phyloP scores from a whole-genome alignment of 1,139 yeast genomes.

The Hyphopichia pseudoburtonii region DNA sequence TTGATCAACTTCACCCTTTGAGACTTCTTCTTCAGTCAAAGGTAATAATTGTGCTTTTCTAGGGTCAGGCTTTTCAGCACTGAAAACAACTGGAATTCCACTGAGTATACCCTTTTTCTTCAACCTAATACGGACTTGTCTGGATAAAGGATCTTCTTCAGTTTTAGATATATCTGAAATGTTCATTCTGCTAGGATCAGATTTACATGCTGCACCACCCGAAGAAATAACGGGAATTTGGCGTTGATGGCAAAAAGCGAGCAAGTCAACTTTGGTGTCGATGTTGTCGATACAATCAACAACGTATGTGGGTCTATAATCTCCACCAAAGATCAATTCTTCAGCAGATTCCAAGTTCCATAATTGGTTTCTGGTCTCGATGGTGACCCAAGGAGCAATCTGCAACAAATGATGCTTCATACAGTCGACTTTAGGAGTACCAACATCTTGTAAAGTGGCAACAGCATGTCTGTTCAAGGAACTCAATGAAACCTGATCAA shows the following conservation, averaged over 20 bases:
- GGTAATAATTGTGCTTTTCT: slow-evolving; percentile 86
- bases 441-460: slow-evolving; percentile 86
- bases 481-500: slow-evolving; percentile 91
- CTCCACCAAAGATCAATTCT: slow-evolving; percentile 53
- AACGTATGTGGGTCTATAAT: slow-evolving; percentile 65
- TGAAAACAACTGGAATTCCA: slow-evolving; percentile 85
- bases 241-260: slow-evolving; percentile 66
- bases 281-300: slow-evolving; percentile 96
- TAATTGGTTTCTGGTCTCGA: slow-evolving; percentile 73
- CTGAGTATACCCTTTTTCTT: slow-evolving; percentile 71
- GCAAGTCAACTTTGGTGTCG: slow-evolving; percentile 88
- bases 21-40: slow-evolving; percentile 73
- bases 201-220: slow-evolving; percentile 90
- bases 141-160: slow-evolving; percentile 92
- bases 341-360: slow-evolving; percentile 72
- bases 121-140: slow-evolving; percentile 80
- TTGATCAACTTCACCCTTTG: slow-evolving; percentile 83
- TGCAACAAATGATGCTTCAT: slow-evolving; percentile 60
- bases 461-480: slow-evolving; percentile 93
- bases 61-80: slow-evolving; percentile 96
- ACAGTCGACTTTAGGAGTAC: slow-evolving; percentile 83
- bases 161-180: slow-evolving; percentile 52
- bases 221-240: slow-evolving; percentile 72
- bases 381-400: slow-evolving; percentile 89
- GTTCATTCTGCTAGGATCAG: slow-evolving; percentile 49